Evolutionary conservation across 805 yeast genomes (phyloP).

Genomic region (Lipomyces anomalus): DNA sequence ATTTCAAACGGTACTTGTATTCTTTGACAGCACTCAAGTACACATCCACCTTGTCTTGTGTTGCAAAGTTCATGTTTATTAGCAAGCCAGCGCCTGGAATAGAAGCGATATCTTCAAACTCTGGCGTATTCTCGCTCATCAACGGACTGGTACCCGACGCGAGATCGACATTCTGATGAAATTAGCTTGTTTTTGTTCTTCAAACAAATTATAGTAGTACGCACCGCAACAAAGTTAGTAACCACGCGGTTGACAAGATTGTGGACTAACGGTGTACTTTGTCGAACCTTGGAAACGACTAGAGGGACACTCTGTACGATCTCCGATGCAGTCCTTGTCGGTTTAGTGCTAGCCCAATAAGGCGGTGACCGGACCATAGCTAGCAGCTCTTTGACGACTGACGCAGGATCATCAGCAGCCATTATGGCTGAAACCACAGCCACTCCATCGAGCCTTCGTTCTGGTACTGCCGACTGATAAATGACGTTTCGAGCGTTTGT

Average conservation of each 20-base stretch:
- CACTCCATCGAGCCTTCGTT: conserved; percentile 64
- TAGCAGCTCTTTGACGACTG: conserved; percentile 43
- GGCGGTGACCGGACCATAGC: conserved; percentile 32
- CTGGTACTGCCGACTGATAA: conserved; percentile 38
- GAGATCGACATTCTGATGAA: conserved; percentile 74
- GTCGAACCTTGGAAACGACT: conserved; percentile 28
- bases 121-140: conserved; percentile 71
- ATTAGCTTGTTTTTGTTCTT: no score
- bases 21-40: conserved; percentile 49
- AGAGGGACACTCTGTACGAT: conserved; percentile 23
- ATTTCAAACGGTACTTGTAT: conserved; percentile 53
- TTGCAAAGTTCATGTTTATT: conserved; percentile 72
- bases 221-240: conserved; percentile 78
- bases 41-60: conserved; percentile 36
- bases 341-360: conserved; percentile 18
- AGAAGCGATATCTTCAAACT: conserved; percentile 59
- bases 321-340: conserved; percentile 7
- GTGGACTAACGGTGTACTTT: conserved; percentile 60
- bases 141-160: conserved; percentile 84
- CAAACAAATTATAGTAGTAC: no score
- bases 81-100: conserved; percentile 53
- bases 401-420: conserved; percentile 52
- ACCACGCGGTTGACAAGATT: conserved; percentile 89
- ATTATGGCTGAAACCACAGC: conserved; percentile 85
- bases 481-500: conserved; percentile 55